Evolutionary conservation across 768 basidiomycete genomes (phyloP), one percentile per base, ranked within the genome.

Genomic region (Trametes coccinea): DNA sequence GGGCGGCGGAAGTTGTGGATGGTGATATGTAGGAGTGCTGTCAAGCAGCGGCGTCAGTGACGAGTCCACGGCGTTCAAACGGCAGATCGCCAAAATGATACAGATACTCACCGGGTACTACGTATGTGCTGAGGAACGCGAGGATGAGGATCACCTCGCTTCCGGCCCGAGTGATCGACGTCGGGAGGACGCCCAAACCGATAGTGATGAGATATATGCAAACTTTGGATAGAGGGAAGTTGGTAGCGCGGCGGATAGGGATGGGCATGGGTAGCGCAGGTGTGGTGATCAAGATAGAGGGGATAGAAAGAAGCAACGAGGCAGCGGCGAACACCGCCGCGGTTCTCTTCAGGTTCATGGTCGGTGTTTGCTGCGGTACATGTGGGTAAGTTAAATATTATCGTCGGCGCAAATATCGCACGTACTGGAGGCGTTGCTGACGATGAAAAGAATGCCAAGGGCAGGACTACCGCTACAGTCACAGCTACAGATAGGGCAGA

Each of bases 1-100:
- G 95, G 95, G 2, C 86, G 85, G 60, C 86, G 86, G 76, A 97
- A 88, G 70, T 92, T 87, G 76, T 96, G 94, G 4, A 87, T 85
- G 30, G 82, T 81, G 65, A 96, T 85, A 75, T 95, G 93, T 56
- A 91, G 75, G 51, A 93, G 69, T 14, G 92, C 89, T 82, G 70
- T 29, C 48, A 54, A 49, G 6, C 29, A 33, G 9, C 52, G 39
- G 50, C 29, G 17, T 13, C 14, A 43, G n/a, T 43, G 41, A 43
- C 13, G 5, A n/a, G 22, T 22, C 22, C 41, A 43, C 7, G 10
- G 5, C 41, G 9, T 43, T 43, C 13, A 5, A 43, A 8, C 13
- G 14, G n/a, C 7, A 17, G 41, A 53, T 1, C 34, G 34, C 34
- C 13, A 51, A 46, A 39, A 30, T 22, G 27, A 37, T 22, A 22